Evolutionary conservation across 1,139 yeast genomes (phyloP), one percentile per base, ranked within the genome.

Genomic region (Tardiomyces depauwii): DNA sequence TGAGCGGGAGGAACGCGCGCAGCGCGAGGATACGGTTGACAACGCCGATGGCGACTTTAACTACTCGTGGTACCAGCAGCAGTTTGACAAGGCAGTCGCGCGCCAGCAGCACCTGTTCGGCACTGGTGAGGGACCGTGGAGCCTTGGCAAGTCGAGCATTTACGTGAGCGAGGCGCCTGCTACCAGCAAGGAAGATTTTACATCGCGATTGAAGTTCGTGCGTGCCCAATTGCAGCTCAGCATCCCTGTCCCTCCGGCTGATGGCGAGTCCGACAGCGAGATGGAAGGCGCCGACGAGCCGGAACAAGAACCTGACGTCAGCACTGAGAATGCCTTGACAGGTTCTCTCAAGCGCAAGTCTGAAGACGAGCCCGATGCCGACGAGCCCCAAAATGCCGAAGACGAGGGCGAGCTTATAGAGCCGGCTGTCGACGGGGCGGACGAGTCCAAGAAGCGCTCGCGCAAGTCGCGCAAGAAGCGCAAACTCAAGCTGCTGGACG

Each of bases 361-460:
- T 18, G 45, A 48, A 27, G 45, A 39, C n/a, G 42, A 40, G 2
- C 50, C 44, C 13, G 43, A 40, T 2, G 47, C 40, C 13, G 42
- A 41, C 19, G 40, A 41, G 18, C n/a, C 32, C 32, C 6, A 36
- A 13, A 18, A 18, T 6, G 39, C 13, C 39, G 18, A n/a, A n/a
- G 6, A 36, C 14, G 39, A 36, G 4, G 39, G n/a, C 18, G 39
- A 36, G 19, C 19, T 36, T n/a, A 42, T 30, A 4, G 36, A 13
- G n/a, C 10, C 36, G 10, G 16, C 36, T 30, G 36, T 21, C 25
- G 7, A 21, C 25, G 7, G 25, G 25, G n/a, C n/a, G 7, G 25
- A 21, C 25, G 25, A 21, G 7, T 4, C 25, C 7, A 21, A 21
- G 7, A 21, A 12, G 36, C 36, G 36, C 16, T 27, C 30, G 12